Base-by-base conservation (phyloP, 495 filamentous ascomycete genomes). In the Aspergillus diversus region DNA sequence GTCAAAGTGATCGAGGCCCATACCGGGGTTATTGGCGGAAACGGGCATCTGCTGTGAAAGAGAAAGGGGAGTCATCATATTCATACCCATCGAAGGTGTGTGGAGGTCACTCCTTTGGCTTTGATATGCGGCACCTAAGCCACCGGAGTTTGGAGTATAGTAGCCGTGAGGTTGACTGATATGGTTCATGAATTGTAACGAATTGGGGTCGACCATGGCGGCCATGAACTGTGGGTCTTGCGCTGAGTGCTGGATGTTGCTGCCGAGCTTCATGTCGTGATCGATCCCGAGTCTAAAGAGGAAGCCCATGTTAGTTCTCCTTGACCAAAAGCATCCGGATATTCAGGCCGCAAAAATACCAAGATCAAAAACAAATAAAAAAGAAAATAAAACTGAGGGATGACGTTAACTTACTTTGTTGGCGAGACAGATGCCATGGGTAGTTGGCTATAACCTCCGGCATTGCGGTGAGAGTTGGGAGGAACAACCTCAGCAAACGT, bases 211-310 rank as follows among this genome's bases (percentile, higher is more conserved):
- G 70, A 98, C 82, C 35, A 93, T 83, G 17, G 93, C 93, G 9
- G 93, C 90, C 3, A 92, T 95, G 71, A 95, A 95, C 52, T 90
- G 83, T 83, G 93, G 91, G 60, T 97, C 92, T 62, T 88, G 86
- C 7, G 87, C 79, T 34, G 86, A 90, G 68, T 87, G 85, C 5
- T 92, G 91, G 1, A 90, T 94, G 5, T 89, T 87, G 68, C 96
- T 90, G 60, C 87, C 83, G 73, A 92, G 89, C 78, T 92, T 92
- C 71, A 91, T 74, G 48, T 86, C 83, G 34, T 75, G 67, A 33
- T 83, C 79, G 55, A 77, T 75, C 66, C 76, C 78, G 21, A 75
- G 72, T 60, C 77, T 85, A 67, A 31, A 9, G 55, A 34, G 33
- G 6, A 49, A 47, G 16, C 32, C 13, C 5, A 27, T 27, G 21